phyloP scores from a whole-genome alignment of 352 stramenopile species.

The Pythium myriotylum region DNA sequence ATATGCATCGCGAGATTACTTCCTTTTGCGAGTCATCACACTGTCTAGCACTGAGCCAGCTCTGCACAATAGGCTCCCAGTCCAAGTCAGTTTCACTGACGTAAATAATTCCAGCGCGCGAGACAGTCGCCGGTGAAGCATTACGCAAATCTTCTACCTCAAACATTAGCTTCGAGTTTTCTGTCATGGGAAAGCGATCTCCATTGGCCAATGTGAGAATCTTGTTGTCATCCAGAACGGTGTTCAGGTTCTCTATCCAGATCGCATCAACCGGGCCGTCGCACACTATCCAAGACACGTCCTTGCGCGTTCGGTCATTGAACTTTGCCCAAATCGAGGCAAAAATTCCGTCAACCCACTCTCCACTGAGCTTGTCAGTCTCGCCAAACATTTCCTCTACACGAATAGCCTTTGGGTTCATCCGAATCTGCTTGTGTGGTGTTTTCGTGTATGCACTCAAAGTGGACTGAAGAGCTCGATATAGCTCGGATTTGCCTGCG shows the following conservation, averaged over 20 bases:
- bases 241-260: conserved; percentile 99
- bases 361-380: conserved; percentile 94
- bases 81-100: conserved; percentile 98
- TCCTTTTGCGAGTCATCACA: too few relatives aligned
- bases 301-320: conserved; percentile 97
- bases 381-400: conserved; percentile 98
- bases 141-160: conserved; percentile 98
- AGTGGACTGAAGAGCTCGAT: conserved; percentile 95
- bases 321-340: conserved; percentile 98
- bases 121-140: conserved; percentile 96
- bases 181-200: conserved; percentile 98
- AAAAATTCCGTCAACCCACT: conserved; percentile 98
- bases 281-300: conserved; percentile 98
- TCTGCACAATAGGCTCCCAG: conserved; percentile 95
- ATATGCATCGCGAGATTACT: too few relatives aligned
- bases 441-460: conserved; percentile 92
- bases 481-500: conserved; percentile 97
- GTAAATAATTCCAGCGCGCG: conserved; percentile 97
- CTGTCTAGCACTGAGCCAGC: too few relatives aligned
- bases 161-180: conserved; percentile 98
- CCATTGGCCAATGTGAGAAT: conserved; percentile 97
- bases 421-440: conserved; percentile 95
- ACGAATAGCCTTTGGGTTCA: conserved; percentile 98
- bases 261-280: conserved; percentile 98
- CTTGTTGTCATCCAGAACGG: conserved; percentile 98